Base-by-base conservation (phyloP, 257 asterid genomes). In the Forsythia viridissima region DNA sequence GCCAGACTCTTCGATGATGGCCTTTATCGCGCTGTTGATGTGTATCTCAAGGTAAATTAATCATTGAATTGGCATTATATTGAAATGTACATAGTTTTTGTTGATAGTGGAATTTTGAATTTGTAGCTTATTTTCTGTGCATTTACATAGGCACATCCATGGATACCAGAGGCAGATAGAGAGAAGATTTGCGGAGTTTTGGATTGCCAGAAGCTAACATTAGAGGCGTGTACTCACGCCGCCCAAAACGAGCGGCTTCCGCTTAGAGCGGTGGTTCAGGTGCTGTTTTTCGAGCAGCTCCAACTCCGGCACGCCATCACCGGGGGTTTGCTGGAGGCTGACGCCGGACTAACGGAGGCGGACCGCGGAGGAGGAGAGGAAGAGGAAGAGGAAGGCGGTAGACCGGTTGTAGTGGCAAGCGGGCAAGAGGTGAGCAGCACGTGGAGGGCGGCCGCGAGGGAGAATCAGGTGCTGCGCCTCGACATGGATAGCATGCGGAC, bases 161-260 rank as follows among this genome's bases (percentile, higher is more conserved):
- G 97, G 96, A 82, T 90, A 12, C 86, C 93, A 5, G 98, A 93
- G 76, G 82, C 80, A 72, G 98, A 96, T 42, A 88, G 99, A 52
- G 99, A 96, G 82, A 87, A 82, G 80, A 87, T 96, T 0, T 91
- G 97, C 70, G 95, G 96, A 20, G 77, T 93, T 74, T 83, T 96
- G 83, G 97, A 96, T 71, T 96, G 93, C 81, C 97, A 92, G 88
- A 96, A 96, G 81, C 87, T 96, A 82, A 93, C 99, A n/a, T 20
- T 93, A 21, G 99, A 96, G 57, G 99, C 98, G 43, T 96, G 98
- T 85, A 93, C 98, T 9, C 99, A 96, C 87, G 98, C 98, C 0
- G 99, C 99, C 5, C 98, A 93, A 83, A 96, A 96, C 71, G 97
- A 96, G 87, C 89, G 99, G 76, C 90, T 96, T 68, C 99, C 99